A percentile compares a stretch with the other conserved stretches of the same genome.
These are phyloP conservation scores for Vitis labrusca DNA, from an alignment of 164 flowering plant genomes.

Conservation along the genomic window DNA sequence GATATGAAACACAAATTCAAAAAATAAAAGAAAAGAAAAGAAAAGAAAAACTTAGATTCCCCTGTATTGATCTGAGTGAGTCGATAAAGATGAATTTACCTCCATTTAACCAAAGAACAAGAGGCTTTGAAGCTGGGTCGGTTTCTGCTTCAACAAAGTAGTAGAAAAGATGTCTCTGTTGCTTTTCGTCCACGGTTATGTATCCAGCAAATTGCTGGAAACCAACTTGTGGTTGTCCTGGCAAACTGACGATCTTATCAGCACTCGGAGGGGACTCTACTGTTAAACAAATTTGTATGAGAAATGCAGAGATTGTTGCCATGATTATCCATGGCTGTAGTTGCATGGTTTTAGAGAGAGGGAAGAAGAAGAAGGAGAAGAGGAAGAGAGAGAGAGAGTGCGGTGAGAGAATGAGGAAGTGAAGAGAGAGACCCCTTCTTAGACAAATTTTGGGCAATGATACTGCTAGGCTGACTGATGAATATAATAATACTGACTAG, in stretches of 20 bases:
- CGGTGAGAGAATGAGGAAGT: no score
- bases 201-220: constrained; percentile 47
- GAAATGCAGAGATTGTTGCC: constrained; percentile 7
- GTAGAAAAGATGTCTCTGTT: constrained; percentile 22
- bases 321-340: constrained; percentile 4
- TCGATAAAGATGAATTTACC: constrained; percentile 19
- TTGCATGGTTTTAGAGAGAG: background rate
- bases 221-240: constrained; percentile 37
- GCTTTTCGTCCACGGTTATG: constrained; percentile 25
- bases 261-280: background rate
- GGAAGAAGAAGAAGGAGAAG: background rate
- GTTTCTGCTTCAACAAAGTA: constrained; percentile 45
- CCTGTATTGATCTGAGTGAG: background rate
- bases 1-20: background rate
- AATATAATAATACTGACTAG: no score
- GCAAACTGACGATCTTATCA: constrained; percentile 19
- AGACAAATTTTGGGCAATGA: no score
- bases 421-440: no score
- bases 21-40: background rate
- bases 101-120: constrained; percentile 50
- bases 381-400: background rate
- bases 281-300: background rate
- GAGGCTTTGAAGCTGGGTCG: constrained; percentile 36
- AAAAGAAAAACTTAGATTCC: background rate
- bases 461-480: no score